Percentiles rank a stretch among this genome's conserved stretches.
Evolutionary conservation across 768 basidiomycete species (phyloP).

Genomic region (Epithele typhae): DNA sequence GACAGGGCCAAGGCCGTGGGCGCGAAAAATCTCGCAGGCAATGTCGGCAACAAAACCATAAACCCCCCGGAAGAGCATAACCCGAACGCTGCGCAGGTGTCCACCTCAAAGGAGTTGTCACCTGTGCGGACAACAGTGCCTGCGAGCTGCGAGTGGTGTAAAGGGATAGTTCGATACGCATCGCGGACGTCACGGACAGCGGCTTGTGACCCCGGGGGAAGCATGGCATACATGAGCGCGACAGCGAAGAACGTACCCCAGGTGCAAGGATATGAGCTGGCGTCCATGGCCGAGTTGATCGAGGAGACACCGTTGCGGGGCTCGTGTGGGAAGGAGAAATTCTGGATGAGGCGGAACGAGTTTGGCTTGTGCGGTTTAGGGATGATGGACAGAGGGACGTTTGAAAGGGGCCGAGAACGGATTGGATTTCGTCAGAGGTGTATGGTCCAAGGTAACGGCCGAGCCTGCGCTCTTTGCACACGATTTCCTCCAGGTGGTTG

Average conservation of each 20-base stretch:
- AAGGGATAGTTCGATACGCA: constrained; percentile 33
- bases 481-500: no score
- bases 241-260: constrained; percentile 40
- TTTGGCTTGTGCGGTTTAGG: constrained; percentile 25
- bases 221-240: constrained; percentile 25
- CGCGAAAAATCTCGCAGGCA: constrained; percentile 11
- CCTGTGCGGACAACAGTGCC: constrained; percentile 21
- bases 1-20: constrained; percentile 18
- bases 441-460: no score
- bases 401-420: no score
- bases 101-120: not conserved
- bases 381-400: constrained; percentile 25
- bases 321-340: constrained; percentile 23
- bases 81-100: constrained; percentile 8
- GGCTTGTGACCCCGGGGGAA: constrained; percentile 36
- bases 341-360: constrained; percentile 26
- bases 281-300: constrained; percentile 29
- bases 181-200: constrained; percentile 33
- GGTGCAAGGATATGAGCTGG: constrained; percentile 34
- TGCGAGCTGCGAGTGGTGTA: constrained; percentile 33
- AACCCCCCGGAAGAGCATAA: not conserved
- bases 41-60: constrained; percentile 12
- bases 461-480: no score
- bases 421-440: no score
- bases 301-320: constrained; percentile 11